These are phyloP conservation scores for Rosa hybrid DNA, from an alignment of 331 rosid genomes.

Conservation along the genomic window DNA sequence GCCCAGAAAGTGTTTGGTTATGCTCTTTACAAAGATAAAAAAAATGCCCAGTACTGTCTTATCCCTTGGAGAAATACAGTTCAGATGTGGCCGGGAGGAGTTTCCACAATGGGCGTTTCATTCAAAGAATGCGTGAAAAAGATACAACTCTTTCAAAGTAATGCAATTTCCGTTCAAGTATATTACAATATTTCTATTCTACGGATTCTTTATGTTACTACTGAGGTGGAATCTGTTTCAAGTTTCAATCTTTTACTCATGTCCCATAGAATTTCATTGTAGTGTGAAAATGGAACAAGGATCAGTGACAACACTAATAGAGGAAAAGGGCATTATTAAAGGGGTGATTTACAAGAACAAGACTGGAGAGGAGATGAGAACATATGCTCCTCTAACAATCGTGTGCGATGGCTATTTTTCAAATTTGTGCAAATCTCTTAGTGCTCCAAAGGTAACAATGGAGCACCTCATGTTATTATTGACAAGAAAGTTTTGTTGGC, in stretches of 20 bases:
- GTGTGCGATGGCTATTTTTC: slow-evolving; percentile 32
- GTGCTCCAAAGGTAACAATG: slow-evolving; percentile 3
- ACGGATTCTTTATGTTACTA: neutral
- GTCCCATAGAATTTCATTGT: neutral
- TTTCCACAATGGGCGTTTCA: slow-evolving; percentile 28
- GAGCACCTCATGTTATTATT: no score
- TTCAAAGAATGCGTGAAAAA: slow-evolving; percentile 25
- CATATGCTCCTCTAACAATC: slow-evolving; percentile 19
- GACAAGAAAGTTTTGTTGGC: no score
- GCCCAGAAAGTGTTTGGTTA: slow-evolving; percentile 33
- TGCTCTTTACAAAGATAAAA: slow-evolving; percentile 17
- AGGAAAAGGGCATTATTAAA: slow-evolving; percentile 18
- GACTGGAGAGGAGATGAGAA: slow-evolving; percentile 8
- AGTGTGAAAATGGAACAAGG: slow-evolving; percentile 31
- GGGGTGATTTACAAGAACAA: slow-evolving; percentile 27
- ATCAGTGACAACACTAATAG: slow-evolving; percentile 12
- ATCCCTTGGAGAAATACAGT: slow-evolving; percentile 21
- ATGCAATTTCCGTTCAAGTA: neutral
- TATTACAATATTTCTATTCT: no score
- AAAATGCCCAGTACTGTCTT: neutral
- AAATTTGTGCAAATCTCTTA: slow-evolving; percentile 15
- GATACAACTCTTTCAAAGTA: slow-evolving; percentile 30
- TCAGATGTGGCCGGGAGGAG: slow-evolving; percentile 30
- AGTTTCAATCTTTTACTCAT: neutral
- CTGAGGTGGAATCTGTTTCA: neutral